Evolutionary conservation across 352 stramenopile species (phyloP).

Genomic region (Globisporangium barbulae): DNA sequence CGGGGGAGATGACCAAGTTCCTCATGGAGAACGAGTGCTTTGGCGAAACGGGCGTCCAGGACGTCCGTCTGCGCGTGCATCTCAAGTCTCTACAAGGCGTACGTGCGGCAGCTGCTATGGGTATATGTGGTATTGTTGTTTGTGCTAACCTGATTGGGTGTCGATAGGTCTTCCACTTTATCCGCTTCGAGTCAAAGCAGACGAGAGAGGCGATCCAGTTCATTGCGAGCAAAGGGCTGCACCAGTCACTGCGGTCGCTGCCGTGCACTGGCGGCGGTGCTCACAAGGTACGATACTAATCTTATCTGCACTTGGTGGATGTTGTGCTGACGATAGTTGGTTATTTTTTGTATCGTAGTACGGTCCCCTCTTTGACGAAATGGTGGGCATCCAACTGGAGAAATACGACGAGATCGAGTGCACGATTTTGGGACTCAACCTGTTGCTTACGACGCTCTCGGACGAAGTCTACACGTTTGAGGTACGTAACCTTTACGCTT

Average conservation of each 20-base stretch:
- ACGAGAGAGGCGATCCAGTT: constrained; percentile 76
- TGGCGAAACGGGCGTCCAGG: constrained; percentile 80
- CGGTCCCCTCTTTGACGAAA: constrained; percentile 56
- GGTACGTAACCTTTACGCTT: constrained; percentile 27
- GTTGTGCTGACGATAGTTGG: not conserved
- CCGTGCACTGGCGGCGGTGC: constrained; percentile 81
- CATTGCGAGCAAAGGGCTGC: constrained; percentile 69
- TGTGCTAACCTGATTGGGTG: constrained; percentile 1
- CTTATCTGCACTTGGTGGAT: not conserved
- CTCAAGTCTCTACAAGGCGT: constrained; percentile 89
- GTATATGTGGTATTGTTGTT: not conserved
- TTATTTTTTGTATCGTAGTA: constrained; percentile 39
- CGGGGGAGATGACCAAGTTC: constrained; percentile 85
- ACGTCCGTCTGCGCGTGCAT: constrained; percentile 84
- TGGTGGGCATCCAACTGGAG: constrained; percentile 79
- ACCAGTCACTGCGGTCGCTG: constrained; percentile 75
- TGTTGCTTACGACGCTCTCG: constrained; percentile 93
- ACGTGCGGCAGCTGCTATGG: constrained; percentile 1
- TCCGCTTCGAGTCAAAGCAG: constrained; percentile 78
- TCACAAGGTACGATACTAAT: constrained; percentile 65
- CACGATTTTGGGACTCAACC: constrained; percentile 96
- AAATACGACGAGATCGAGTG: constrained; percentile 95
- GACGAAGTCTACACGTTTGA: constrained; percentile 99
- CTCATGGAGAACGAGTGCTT: constrained; percentile 79
- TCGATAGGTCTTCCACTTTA: constrained; percentile 94